Evolutionary conservation across 2,329 filamentous ascomycete species (phyloP), one percentile per base, ranked within the genome.

Genomic region (Ophiostoma australiae): DNA sequence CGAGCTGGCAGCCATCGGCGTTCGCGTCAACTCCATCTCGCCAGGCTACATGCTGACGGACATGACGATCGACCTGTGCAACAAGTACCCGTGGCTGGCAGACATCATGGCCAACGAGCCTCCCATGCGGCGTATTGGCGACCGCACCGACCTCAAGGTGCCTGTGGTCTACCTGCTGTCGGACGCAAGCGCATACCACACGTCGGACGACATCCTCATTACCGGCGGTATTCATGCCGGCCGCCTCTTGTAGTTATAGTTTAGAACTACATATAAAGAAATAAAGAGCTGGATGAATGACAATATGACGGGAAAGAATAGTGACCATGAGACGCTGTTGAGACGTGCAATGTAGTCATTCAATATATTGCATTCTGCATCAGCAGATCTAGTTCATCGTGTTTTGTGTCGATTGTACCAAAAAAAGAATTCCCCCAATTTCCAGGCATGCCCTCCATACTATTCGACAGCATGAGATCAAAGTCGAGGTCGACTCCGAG

Each of bases 1-100:
- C 73, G 88, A 91, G 79, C 91, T 89, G 89, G 84, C 86, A 0
- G 78, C 80, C 15, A 84, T 87, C 74, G 89, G 89, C 1, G 86
- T 91, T 69, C 86, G 83, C 10, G 89, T 91, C 37, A 91, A 91
- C 79, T 87, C 87, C 1, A 89, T 91, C 77, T 89, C 89, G 13
- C 89, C 89, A 0, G 89, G 89, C 0, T 71, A 71, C 70, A 72
- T 73, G 52, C 17, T 35, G 44, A 73, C 72, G 20, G 71, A 72
- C 66, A 70, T 73, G 72, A 72, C 70, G 8, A 71, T 70, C 1
- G 70, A 71, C 35, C 17, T 52, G 48, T 52, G 48, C 48, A 15
- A 52, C 48, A 52, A 61, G n/a, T 67, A 37, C 27, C 63, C 70
- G 3, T 70, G 68, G 39, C 37, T 15, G 48, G n/a, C 48, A 23